phyloP scores from a whole-genome alignment of 768 basidiomycete species.

The Dictyophora rubrovolvata region DNA sequence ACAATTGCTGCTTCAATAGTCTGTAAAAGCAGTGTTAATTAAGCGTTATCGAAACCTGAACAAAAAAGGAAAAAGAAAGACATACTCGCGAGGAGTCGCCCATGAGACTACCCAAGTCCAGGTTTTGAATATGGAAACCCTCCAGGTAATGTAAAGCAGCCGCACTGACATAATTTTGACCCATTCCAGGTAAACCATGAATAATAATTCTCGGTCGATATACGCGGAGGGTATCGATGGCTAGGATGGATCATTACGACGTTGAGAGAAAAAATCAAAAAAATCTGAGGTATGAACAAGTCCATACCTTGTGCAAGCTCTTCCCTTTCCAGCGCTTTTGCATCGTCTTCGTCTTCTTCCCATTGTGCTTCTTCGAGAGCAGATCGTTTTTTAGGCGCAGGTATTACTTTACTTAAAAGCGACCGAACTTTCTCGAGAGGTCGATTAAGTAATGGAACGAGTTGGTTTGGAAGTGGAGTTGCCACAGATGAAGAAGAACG shows the following conservation, averaged over 20 bases:
- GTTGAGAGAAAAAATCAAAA: conserved; percentile 10
- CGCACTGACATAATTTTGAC: conserved; percentile 81
- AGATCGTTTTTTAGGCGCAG: conserved; percentile 67
- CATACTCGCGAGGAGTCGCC: conserved; percentile 82
- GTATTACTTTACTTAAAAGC: conserved; percentile 66
- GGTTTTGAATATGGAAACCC: conserved; percentile 88
- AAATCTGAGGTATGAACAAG: neutral
- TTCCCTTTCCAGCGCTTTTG: conserved; percentile 83
- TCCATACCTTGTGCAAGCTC: conserved; percentile 74
- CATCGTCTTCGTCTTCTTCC: conserved; percentile 65
- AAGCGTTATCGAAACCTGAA: neutral
- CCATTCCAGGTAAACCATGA: conserved; percentile 78
- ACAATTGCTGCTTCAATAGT: conserved; percentile 88
- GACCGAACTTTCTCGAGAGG: conserved; percentile 62
- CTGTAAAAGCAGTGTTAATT: conserved; percentile 28
- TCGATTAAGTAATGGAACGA: conserved; percentile 64
- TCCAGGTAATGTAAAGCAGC: conserved; percentile 90
- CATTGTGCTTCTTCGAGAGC: conserved; percentile 93
- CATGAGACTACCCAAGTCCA: conserved; percentile 83
- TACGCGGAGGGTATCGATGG: conserved; percentile 84
- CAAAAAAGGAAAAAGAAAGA: neutral
- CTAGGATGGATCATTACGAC: conserved; percentile 28
- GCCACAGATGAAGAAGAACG: conserved; percentile 83
- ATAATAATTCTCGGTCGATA: conserved; percentile 83
- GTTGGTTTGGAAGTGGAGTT: conserved; percentile 72